Evolutionary conservation across 352 stramenopile genomes (phyloP), one percentile per base, ranked within the genome.

Genomic region (Phytophthora multivora): DNA sequence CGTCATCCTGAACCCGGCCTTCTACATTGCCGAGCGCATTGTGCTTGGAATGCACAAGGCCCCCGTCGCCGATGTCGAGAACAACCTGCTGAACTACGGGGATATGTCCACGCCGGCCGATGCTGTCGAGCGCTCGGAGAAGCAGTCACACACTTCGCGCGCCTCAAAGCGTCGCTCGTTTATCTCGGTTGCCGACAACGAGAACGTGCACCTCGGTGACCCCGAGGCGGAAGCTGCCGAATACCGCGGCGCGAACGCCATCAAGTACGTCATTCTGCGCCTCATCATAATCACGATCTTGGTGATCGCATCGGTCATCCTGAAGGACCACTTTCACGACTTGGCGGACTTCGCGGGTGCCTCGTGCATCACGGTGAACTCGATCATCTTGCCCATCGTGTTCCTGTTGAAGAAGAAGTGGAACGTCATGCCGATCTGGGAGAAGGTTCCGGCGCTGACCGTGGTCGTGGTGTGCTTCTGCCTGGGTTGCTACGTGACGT

Each of bases 11-110:
- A 77, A 78, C 53, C 76, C 76, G 4, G 75, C 72, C 19, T 62
- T 85, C 26, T 79, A 79, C 66, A 70, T 80, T 4, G 21, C 64
- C n/a, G 74, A 86, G 51, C 71, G 77, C 11, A 51, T 82, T 10
- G 21, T 86, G 10, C 63, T 86, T 1, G 71, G 74, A 11, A 80
- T 87, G 72, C 69, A 87, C 66, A 70, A 80, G 53, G 6, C 65
- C 18, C 25, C 49, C 23, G 47, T 46, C 11, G 48, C 52, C 19
- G 67, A 77, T 13, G 26, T 75, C 10, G 67, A 75, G 51, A 69
- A 71, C 57, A 63, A 72, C 16, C 36, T 60, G 26, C 23, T 77
- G 12, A 60, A 16, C 39, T 74, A 74, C 28, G 53, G 19, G 1
- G 54, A 67, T 18, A 30, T 16, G 3, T 15, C 53, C 7, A 72